phyloP scores from a whole-genome alignment of 352 stramenopile genomes.

The Phytopythium delawarense region DNA sequence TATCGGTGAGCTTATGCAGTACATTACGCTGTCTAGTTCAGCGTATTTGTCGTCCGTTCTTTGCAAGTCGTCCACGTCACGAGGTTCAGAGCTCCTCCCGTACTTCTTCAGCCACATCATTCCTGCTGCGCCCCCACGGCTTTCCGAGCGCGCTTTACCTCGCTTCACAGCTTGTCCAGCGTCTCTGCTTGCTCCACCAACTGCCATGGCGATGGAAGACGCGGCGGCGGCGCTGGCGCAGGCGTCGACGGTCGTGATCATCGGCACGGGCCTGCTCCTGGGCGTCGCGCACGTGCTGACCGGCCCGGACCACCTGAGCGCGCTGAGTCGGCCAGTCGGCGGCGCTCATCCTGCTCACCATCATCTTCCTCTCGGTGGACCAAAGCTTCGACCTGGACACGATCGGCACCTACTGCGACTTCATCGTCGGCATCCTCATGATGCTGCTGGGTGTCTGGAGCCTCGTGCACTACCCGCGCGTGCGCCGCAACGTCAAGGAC shows the following conservation, averaged over 20 bases:
- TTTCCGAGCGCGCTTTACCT: too few species aligned
- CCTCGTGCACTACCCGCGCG: too few species aligned
- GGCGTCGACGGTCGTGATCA: slow-evolving; percentile 32
- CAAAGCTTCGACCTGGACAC: slow-evolving; percentile 34
- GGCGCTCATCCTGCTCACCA: slow-evolving; percentile 70
- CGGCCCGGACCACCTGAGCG: slow-evolving; percentile 81
- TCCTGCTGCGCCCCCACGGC: too few species aligned
- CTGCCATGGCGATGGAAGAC: slow-evolving; percentile 16
- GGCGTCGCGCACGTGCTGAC: slow-evolving; percentile 52
- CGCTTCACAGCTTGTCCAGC: neutral
- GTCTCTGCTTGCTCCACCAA: neutral
- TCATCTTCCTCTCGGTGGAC: slow-evolving; percentile 48
- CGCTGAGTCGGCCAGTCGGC: slow-evolving; percentile 82
- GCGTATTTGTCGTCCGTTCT: too few species aligned
- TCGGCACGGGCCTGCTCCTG: slow-evolving; percentile 36
- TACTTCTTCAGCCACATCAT: too few species aligned
- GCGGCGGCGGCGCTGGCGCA: slow-evolving; percentile 27
- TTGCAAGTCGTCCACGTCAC: too few species aligned
- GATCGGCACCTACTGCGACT: slow-evolving; percentile 44
- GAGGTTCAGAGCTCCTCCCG: neutral
- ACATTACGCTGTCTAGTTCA: too few species aligned
- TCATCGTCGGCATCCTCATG: slow-evolving; percentile 61
- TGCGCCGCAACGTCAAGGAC: too few species aligned
- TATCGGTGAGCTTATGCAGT: too few species aligned
- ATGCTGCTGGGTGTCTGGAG: slow-evolving; percentile 38